phyloP scores from a whole-genome alignment of 2,329 filamentous ascomycete species.

The Aspergillus sp. region DNA sequence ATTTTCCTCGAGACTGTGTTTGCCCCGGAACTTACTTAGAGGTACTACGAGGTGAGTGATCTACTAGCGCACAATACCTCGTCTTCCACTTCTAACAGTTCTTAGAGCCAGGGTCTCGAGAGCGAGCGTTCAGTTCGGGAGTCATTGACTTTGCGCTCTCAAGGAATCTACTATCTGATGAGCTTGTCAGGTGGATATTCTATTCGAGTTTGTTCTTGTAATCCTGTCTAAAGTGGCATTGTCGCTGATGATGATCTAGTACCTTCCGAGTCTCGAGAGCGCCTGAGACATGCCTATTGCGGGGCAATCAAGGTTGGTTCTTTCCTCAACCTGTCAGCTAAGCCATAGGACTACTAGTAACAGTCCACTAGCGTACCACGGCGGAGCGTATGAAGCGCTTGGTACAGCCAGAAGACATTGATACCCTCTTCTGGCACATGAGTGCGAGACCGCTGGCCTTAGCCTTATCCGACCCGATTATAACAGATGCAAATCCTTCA shows the following conservation, averaged over 20 bases:
- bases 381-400: conserved; percentile 35
- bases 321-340: not conserved
- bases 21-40: conserved; percentile 34
- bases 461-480: conserved; percentile 33
- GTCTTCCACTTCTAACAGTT: conserved; percentile 20
- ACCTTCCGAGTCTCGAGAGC: conserved; percentile 58
- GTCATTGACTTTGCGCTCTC: conserved; percentile 61
- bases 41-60: conserved; percentile 39
- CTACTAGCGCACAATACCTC: not conserved
- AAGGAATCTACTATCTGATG: conserved; percentile 60
- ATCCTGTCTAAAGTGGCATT: not conserved
- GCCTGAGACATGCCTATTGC: conserved; percentile 65
- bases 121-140: conserved; percentile 66
- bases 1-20: conserved; percentile 43
- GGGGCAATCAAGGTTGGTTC: conserved; percentile 56
- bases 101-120: conserved; percentile 55
- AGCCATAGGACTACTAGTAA: conserved; percentile 17
- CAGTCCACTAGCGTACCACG: conserved; percentile 30
- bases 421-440: conserved; percentile 62
- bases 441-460: conserved; percentile 59
- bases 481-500: conserved; percentile 29
- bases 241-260: conserved; percentile 37
- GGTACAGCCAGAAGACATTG: conserved; percentile 46
- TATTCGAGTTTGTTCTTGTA: conserved; percentile 35
- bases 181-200: conserved; percentile 68